Evolutionary conservation across 2,329 filamentous ascomycete species (phyloP).

Genomic region (Ceratocystis eucalypticola): DNA sequence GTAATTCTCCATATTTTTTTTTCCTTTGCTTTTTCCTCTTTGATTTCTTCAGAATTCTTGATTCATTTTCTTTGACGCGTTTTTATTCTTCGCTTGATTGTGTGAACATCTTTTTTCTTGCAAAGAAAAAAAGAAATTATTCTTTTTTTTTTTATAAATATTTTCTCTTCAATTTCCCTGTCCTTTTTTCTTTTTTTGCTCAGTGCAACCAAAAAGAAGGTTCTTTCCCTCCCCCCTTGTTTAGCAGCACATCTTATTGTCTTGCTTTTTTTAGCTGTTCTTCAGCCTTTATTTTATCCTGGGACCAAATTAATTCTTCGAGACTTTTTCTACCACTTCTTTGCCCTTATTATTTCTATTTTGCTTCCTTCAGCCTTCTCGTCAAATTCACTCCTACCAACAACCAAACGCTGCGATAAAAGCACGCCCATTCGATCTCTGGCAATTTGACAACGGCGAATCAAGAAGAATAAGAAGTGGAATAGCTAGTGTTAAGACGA

Average conservation of each 20-base stretch:
- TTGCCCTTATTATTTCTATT: neutral
- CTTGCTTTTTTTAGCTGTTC: neutral
- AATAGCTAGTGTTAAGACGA: neutral
- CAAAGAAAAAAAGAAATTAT: neutral
- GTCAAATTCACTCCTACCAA: neutral
- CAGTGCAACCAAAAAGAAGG: neutral
- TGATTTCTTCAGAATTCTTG: neutral
- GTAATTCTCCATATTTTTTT: neutral
- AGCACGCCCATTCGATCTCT: neutral
- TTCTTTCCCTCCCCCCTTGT: neutral
- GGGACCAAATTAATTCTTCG: no score
- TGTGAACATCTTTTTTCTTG: neutral
- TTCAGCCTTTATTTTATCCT: conserved; percentile 1
- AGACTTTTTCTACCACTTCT: neutral
- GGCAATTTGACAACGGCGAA: neutral
- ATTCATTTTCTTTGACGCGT: neutral
- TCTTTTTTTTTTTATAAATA: neutral
- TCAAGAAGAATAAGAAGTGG: neutral
- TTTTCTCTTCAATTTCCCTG: neutral
- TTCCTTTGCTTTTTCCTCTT: neutral
- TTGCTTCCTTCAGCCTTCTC: neutral
- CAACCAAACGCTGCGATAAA: neutral
- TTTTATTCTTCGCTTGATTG: neutral
- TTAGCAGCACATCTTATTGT: neutral
- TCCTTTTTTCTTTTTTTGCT: neutral